These are phyloP conservation scores for Lactarius akahatsu DNA, from an alignment of 768 basidiomycete genomes.

Conservation along the genomic window DNA sequence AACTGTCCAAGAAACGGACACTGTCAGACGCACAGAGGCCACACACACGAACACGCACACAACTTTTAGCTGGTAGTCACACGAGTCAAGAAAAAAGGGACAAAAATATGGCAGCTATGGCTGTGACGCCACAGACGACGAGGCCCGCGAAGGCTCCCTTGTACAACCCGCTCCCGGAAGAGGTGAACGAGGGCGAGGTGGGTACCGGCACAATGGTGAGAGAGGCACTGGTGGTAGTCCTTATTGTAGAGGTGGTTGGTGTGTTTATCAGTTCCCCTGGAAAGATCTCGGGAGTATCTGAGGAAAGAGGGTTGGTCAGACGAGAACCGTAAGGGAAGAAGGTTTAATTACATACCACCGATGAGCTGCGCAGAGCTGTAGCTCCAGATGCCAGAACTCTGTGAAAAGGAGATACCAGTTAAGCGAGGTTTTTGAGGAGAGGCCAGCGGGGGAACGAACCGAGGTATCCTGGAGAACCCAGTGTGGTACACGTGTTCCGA, in stretches of 20 bases:
- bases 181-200: not conserved
- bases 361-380: not conserved
- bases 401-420: not conserved
- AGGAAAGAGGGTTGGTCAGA: not conserved
- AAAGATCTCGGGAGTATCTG: conserved; percentile 2
- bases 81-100: too few species aligned
- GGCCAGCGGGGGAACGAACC: not conserved
- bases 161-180: too few species aligned
- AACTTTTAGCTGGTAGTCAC: too few species aligned
- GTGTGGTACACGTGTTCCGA: conserved; percentile 12
- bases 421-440: not conserved
- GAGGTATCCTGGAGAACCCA: conserved; percentile 15
- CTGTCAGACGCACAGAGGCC: too few species aligned
- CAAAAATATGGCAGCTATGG: too few species aligned
- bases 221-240: too few species aligned
- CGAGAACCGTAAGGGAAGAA: too few species aligned
- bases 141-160: too few species aligned
- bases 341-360: conserved; percentile 8
- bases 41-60: too few species aligned
- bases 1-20: too few species aligned
- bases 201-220: too few species aligned
- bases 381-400: conserved; percentile 5
- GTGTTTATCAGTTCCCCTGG: not conserved
- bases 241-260: not conserved
- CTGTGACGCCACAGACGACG: too few species aligned